These are phyloP conservation scores for Phytophthora pluvialis DNA, from an alignment of 352 stramenopile genomes.

Conservation along the genomic window DNA sequence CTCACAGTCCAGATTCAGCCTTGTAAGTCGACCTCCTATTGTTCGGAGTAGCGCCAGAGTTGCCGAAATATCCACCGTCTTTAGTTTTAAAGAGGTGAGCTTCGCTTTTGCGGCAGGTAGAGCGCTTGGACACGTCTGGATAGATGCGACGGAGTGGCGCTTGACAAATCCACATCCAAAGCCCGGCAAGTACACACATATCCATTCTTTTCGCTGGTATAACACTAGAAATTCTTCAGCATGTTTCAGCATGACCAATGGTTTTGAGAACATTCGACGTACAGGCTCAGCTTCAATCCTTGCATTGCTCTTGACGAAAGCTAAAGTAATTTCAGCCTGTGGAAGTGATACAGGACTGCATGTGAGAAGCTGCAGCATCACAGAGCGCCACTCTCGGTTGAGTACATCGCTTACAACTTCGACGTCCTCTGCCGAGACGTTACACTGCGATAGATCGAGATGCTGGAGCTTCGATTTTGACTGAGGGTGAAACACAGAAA, in stretches of 20 bases:
- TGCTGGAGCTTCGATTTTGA: constrained; percentile 11
- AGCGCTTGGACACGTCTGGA: neutral
- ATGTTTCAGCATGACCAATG: constrained; percentile 12
- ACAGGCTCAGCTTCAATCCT: constrained; percentile 24
- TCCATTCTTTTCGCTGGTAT: constrained; percentile 13
- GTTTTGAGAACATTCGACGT: constrained; percentile 24
- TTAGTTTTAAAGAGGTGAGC: constrained; percentile 22
- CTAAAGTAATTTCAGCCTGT: neutral
- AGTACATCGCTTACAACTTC: constrained; percentile 6
- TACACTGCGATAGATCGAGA: constrained; percentile 23
- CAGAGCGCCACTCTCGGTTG: constrained; percentile 17
- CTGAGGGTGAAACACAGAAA: constrained; percentile 29
- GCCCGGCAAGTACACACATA: constrained; percentile 29
- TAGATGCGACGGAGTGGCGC: constrained; percentile 13
- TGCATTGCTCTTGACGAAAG: constrained; percentile 15
- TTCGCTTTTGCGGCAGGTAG: neutral
- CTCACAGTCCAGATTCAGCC: constrained; percentile 25
- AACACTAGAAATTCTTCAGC: constrained; percentile 16
- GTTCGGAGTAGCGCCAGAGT: constrained; percentile 19
- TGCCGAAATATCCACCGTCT: constrained; percentile 18
- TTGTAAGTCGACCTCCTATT: constrained; percentile 17
- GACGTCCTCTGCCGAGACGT: constrained; percentile 22
- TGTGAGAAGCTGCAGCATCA: constrained; percentile 12
- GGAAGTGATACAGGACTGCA: neutral
- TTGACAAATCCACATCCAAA: constrained; percentile 31